phyloP scores from a whole-genome alignment of 1,284 basidiomycete species.

The Tetrapyrgos nigripes region DNA sequence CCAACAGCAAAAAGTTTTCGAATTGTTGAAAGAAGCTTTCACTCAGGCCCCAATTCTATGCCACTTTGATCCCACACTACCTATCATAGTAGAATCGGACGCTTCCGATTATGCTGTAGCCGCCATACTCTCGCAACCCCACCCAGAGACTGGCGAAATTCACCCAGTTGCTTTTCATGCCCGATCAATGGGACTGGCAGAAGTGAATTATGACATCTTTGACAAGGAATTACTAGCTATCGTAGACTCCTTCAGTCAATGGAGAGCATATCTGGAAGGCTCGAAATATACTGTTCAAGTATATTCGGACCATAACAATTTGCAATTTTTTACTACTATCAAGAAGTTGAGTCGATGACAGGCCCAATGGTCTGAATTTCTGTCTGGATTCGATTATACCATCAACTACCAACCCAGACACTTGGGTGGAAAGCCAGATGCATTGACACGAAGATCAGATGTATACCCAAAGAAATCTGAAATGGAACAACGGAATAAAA shows the following conservation, averaged over 20 bases:
- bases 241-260: slow-evolving; percentile 20
- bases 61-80: slow-evolving; percentile 30
- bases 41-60: slow-evolving; percentile 14
- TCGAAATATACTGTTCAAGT: slow-evolving; percentile 22
- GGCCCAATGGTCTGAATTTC: slow-evolving; percentile 36
- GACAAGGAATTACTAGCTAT: slow-evolving; percentile 29
- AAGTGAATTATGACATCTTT: slow-evolving; percentile 23
- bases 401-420: too few relatives aligned
- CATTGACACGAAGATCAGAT: slow-evolving; percentile 26
- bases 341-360: slow-evolving; percentile 30
- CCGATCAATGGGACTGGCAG: slow-evolving; percentile 30
- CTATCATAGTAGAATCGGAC: slow-evolving; percentile 36
- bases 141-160: slow-evolving; percentile 21
- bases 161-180: slow-evolving; percentile 42
- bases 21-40: slow-evolving; percentile 16
- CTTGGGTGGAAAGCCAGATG: too few relatives aligned
- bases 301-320: slow-evolving; percentile 35
- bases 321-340: slow-evolving; percentile 31
- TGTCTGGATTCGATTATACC: too few relatives aligned
- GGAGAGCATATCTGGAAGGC: slow-evolving; percentile 38
- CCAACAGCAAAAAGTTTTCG: slow-evolving; percentile 11
- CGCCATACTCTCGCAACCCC: too few relatives aligned
- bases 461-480: slow-evolving; percentile 15
- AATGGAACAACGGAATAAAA: neutral
- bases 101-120: slow-evolving; percentile 23